Conservation (phyloP, 768 basidiomycete species). For the Leccinum pellstonianum region DNA sequence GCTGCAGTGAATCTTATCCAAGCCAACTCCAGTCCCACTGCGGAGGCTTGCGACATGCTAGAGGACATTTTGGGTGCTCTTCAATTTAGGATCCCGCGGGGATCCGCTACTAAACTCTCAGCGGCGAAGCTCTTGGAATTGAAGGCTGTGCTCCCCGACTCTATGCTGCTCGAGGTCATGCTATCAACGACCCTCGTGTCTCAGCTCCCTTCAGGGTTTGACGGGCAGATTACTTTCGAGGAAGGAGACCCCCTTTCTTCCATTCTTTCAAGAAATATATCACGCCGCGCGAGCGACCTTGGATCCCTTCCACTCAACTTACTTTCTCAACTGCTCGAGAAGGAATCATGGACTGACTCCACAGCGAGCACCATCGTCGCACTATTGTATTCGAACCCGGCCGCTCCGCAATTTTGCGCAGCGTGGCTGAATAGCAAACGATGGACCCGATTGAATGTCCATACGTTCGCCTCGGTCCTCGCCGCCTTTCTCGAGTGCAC, state of each 20-base stretch:
- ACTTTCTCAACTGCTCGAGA: constrained; percentile 39
- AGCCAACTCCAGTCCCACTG: constrained; percentile 3
- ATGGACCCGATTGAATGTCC: constrained; percentile 17
- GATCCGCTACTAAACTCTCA: constrained; percentile 19
- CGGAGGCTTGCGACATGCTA: constrained; percentile 26
- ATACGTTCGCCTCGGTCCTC: constrained; percentile 40
- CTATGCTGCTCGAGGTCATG: constrained; percentile 44
- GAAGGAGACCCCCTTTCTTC: constrained; percentile 9
- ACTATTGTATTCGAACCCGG: constrained; percentile 42
- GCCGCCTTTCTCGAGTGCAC: constrained; percentile 47
- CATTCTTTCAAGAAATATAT: background rate
- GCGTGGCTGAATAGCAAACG: constrained; percentile 40
- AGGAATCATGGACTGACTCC: constrained; percentile 42
- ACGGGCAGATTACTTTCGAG: constrained; percentile 19
- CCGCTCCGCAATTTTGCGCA: constrained; percentile 27
- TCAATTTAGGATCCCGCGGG: constrained; percentile 4
- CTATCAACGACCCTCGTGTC: constrained; percentile 43
- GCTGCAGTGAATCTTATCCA: constrained; percentile 43
- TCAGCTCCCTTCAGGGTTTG: constrained; percentile 29
- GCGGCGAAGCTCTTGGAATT: constrained; percentile 41
- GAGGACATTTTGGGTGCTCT: constrained; percentile 40
- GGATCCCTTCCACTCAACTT: constrained; percentile 19
- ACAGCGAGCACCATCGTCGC: constrained; percentile 44
- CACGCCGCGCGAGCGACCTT: background rate
- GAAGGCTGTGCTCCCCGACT: constrained; percentile 35